Base-by-base conservation (phyloP, 768 basidiomycete species). In the Imleria badia region DNA sequence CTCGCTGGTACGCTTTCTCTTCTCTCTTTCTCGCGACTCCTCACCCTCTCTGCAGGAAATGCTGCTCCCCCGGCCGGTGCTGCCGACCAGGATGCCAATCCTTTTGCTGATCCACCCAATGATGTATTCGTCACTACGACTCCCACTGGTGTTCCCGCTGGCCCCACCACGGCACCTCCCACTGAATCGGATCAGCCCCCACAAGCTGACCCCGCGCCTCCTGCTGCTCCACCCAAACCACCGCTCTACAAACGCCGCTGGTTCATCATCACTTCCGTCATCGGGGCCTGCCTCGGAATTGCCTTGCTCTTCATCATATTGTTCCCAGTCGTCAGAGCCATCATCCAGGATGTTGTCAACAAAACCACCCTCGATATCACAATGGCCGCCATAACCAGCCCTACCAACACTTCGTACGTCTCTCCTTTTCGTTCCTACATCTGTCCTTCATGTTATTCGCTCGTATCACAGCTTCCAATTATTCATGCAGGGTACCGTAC, bases 251-350 rank as follows among this genome's bases (percentile, higher is more conserved):
- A 81, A 66, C 79, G 74, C 56, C 77, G 79, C 39, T 81, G 78
- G 76, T 87, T 88, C 73, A 83, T 87, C 54, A 78, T 87, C 55
- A 76, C 78, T 29, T 74, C 76, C 48, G 64, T 82, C 56, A 74
- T 87, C 29, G 62, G 75, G 5, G 68, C 77, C 17, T 76, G 79
- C 6, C 62, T 88, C 15, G 81, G 73, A 34, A 86, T 89, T 49
- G 83, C 77, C 15, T 65, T 88, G 35, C 68, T 89, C 19, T 89
- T 89, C 69, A 80, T 89, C 56, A 44, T 88, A 12, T 68, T 89
- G 22, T 89, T 81, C 66, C 87, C 87, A 7, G 83, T 89, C 51
- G 75, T 89, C 52, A 78, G 71, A 46, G 86, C 86, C 42, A 85
- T 88, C 58, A 77, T 81, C 19, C 85, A 86, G 58, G 76, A 83